Conservation (phyloP, 2,329 filamentous ascomycete species). For the Rachicladosporium sp. region DNA sequence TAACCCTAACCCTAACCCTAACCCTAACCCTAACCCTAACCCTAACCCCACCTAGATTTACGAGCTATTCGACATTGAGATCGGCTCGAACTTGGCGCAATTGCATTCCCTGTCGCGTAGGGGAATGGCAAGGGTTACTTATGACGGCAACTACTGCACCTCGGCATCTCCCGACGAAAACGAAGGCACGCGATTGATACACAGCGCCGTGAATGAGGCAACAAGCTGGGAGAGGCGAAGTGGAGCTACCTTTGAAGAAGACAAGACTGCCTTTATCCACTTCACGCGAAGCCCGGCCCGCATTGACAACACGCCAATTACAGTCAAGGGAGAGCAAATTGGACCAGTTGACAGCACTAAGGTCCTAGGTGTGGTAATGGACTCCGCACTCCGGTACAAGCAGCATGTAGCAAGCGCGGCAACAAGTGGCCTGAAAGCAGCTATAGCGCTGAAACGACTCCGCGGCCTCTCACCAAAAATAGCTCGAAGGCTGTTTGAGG, state of each 20-base stretch:
- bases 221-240: background rate
- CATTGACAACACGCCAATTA: background rate
- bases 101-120: too few relatives aligned
- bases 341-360: background rate
- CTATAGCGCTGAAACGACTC: slow-evolving; percentile 2
- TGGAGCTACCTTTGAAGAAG: slow-evolving; percentile 1
- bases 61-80: too few relatives aligned
- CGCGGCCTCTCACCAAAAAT: slow-evolving; percentile 2
- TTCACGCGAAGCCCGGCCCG: background rate
- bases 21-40: slow-evolving; percentile 6
- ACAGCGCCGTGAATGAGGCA: too few relatives aligned
- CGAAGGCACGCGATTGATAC: too few relatives aligned
- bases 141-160: too few relatives aligned
- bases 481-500: slow-evolving; percentile 1
- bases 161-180: too few relatives aligned
- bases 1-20: slow-evolving; percentile 2
- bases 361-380: slow-evolving; percentile 1
- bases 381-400: slow-evolving; percentile 1
- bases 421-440: slow-evolving; percentile 1
- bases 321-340: slow-evolving; percentile 1
- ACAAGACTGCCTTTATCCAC: slow-evolving; percentile 3
- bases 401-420: slow-evolving; percentile 1
- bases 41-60: slow-evolving; percentile 5
- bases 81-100: too few relatives aligned
- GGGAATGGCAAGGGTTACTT: too few relatives aligned